Evolutionary conservation across 148 eudicot species (phyloP).

Genomic region (Nyssa sinensis): DNA sequence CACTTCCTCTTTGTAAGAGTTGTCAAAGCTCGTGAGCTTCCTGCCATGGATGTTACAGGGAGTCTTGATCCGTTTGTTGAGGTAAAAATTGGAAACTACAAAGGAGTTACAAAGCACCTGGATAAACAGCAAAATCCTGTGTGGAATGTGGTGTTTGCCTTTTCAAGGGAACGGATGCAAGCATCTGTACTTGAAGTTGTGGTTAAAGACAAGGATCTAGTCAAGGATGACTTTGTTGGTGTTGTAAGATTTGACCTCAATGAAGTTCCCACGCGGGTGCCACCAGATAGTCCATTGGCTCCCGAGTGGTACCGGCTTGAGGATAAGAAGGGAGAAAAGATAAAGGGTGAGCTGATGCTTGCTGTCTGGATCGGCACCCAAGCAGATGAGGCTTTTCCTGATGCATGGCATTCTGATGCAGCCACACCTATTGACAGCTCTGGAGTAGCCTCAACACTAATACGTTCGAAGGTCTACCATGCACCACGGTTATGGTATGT

Average conservation of each 20-base stretch:
- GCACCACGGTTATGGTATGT: constrained; percentile 94
- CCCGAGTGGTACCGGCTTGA: constrained; percentile 94
- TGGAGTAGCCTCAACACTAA: constrained; percentile 57
- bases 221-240: constrained; percentile 93
- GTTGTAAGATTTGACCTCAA: constrained; percentile 74
- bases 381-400: constrained; percentile 91
- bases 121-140: constrained; percentile 80
- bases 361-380: constrained; percentile 99
- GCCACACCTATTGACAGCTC: constrained; percentile 78
- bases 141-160: constrained; percentile 94
- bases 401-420: constrained; percentile 98
- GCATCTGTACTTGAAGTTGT: constrained; percentile 81
- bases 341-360: constrained; percentile 86
- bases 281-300: constrained; percentile 95
- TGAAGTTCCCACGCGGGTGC: constrained; percentile 88
- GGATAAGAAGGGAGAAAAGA: constrained; percentile 79
- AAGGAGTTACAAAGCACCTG: constrained; percentile 82
- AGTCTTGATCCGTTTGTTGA: constrained; percentile 92
- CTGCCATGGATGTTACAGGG: constrained; percentile 84
- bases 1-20: constrained; percentile 85
- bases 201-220: constrained; percentile 81
- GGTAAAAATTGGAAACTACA: constrained; percentile 82
- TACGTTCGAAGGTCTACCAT: constrained; percentile 90
- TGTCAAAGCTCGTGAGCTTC: constrained; percentile 94
- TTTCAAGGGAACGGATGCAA: constrained; percentile 83